These are phyloP conservation scores for Gossypium sturtianum DNA, from an alignment of 345 rosid species.

Conservation along the genomic window DNA sequence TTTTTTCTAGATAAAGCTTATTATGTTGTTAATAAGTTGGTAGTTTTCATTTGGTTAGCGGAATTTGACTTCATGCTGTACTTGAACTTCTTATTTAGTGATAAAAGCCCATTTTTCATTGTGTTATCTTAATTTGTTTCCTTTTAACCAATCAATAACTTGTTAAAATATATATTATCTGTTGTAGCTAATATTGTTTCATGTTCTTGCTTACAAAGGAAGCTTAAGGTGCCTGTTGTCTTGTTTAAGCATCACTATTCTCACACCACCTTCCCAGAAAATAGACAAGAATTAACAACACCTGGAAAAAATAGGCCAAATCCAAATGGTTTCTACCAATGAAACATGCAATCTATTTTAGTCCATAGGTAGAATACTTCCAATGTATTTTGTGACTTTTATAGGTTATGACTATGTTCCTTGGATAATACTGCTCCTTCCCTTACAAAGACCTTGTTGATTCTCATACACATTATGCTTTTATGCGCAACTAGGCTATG, in stretches of 20 bases:
- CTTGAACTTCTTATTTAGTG: neutral
- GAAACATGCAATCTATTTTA: neutral
- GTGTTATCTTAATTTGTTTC: neutral
- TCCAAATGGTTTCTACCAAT: neutral
- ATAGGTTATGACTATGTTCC: neutral
- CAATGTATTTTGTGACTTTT: neutral
- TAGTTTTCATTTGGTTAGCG: neutral
- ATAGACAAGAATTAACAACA: neutral
- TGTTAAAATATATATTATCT: neutral
- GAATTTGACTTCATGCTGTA: neutral
- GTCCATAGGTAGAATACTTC: neutral
- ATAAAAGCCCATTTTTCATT: neutral
- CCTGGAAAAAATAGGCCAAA: neutral
- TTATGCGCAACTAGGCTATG: neutral
- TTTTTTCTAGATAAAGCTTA: neutral
- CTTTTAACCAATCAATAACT: neutral
- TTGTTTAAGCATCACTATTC: neutral
- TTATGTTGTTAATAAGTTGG: constrained; percentile 1
- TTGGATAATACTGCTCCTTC: neutral
- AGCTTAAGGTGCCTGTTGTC: neutral
- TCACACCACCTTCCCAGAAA: neutral
- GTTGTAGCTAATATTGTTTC: neutral
- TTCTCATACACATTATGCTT: neutral
- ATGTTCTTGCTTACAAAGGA: constrained; percentile 2
- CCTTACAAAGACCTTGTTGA: neutral